Evolutionary conservation across 2,329 filamentous ascomycete species (phyloP).

Genomic region (Microascus cirrosus): DNA sequence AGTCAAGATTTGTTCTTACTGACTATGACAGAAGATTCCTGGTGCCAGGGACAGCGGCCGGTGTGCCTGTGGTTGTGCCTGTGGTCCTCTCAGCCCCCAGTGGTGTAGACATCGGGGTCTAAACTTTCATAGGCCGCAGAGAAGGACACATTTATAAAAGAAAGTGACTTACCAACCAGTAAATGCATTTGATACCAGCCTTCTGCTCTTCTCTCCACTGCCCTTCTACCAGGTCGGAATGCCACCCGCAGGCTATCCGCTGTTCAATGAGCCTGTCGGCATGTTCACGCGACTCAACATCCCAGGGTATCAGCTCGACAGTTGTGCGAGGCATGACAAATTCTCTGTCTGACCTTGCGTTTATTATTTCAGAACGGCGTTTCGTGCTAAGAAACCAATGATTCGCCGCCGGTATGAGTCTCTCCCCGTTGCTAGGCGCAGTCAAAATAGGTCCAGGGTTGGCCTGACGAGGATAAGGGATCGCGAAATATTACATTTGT

Average conservation of each 20-base stretch:
- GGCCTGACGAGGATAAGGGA: background rate
- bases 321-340: background rate
- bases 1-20: background rate
- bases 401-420: background rate
- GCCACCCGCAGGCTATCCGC: constrained; percentile 15
- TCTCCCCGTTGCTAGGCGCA: background rate
- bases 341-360: background rate
- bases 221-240: constrained; percentile 7
- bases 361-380: background rate
- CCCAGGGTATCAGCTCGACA: constrained; percentile 14
- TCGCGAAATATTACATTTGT: background rate
- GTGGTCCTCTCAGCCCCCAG: too few species aligned
- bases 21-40: background rate
- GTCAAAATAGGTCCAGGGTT: background rate
- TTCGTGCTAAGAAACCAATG: background rate
- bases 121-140: too few species aligned
- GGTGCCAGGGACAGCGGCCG: too few species aligned
- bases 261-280: constrained; percentile 12
- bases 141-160: background rate
- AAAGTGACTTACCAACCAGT: constrained; percentile 9
- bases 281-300: constrained; percentile 12
- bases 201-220: constrained; percentile 11
- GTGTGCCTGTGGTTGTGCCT: too few species aligned
- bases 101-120: too few species aligned
- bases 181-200: constrained; percentile 10